phyloP scores from a whole-genome alignment of 2,329 filamentous ascomycete genomes.

The Plenodomus biglobosus region DNA sequence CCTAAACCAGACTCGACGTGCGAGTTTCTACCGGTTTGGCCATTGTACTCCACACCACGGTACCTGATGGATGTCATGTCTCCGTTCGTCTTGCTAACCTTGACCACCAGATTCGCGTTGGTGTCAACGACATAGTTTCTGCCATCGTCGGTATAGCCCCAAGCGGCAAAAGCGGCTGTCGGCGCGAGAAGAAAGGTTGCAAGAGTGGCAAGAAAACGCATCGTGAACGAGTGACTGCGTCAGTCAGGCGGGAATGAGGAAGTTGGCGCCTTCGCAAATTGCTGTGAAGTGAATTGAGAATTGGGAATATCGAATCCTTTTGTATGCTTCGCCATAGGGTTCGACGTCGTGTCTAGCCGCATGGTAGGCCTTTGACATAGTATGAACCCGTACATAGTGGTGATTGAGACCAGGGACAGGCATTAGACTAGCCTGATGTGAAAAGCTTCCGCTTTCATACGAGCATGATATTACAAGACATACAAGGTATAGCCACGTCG shows the following conservation, averaged over 20 bases:
- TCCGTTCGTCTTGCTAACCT: constrained; percentile 51
- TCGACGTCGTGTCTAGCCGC: not conserved
- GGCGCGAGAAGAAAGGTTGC: constrained; percentile 24
- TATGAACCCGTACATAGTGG: not conserved
- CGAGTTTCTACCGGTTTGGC: constrained; percentile 46
- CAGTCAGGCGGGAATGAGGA: not conserved
- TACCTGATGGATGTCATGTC: constrained; percentile 65
- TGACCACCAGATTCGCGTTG: constrained; percentile 28
- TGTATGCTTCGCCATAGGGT: not conserved
- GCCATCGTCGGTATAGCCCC: constrained; percentile 46
- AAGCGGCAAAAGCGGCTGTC: constrained; percentile 41
- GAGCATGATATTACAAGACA: no score
- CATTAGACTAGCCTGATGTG: not conserved
- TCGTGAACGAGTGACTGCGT: constrained; percentile 4
- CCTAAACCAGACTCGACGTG: constrained; percentile 61
- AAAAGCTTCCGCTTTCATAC: not conserved
- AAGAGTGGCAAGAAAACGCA: constrained; percentile 19
- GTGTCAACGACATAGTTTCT: constrained; percentile 46
- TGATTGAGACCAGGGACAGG: not conserved
- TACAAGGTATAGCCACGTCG: no score
- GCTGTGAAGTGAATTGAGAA: no score
- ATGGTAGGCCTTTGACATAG: not conserved
- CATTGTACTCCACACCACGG: constrained; percentile 56
- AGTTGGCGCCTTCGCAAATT: no score
- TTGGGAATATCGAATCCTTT: not conserved